Evolutionary conservation across 352 stramenopile genomes (phyloP).

Genomic region (Achlya hypogyna): DNA sequence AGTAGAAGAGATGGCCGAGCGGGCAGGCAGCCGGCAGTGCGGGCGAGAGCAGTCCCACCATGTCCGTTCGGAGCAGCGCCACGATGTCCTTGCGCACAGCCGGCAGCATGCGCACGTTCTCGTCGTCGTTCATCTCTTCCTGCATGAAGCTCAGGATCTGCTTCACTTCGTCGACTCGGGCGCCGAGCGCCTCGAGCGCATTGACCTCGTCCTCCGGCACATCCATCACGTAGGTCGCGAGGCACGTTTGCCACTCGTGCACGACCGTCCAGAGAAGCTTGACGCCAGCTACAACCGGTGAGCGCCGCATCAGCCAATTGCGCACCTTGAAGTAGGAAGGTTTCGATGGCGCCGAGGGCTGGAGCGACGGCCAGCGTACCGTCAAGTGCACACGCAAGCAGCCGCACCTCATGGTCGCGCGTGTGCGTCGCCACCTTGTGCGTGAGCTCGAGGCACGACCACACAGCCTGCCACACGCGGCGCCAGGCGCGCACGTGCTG

Average conservation of each 20-base stretch:
- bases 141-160: slow-evolving; percentile 11
- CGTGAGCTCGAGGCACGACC: slow-evolving; percentile 12
- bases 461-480: slow-evolving; percentile 14
- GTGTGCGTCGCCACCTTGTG: neutral
- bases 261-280: neutral
- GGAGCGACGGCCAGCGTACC: slow-evolving; percentile 32
- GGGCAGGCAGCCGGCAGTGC: neutral
- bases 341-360: slow-evolving; percentile 4
- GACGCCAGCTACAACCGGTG: neutral
- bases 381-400: slow-evolving; percentile 53
- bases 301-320: neutral
- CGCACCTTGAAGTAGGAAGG: slow-evolving; percentile 21
- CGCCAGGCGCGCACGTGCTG: neutral
- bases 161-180: slow-evolving; percentile 5
- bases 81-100: slow-evolving; percentile 42
- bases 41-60: slow-evolving; percentile 34
- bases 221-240: slow-evolving; percentile 14
- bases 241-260: slow-evolving; percentile 4
- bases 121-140: slow-evolving; percentile 1
- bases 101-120: slow-evolving; percentile 28
- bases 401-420: slow-evolving; percentile 24
- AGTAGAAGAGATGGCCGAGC: slow-evolving; percentile 1
- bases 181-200: neutral
- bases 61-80: slow-evolving; percentile 32
- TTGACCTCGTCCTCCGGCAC: neutral